Conservation (phyloP, 148 eudicot genomes). For the Heliamphora exappendiculata region DNA sequence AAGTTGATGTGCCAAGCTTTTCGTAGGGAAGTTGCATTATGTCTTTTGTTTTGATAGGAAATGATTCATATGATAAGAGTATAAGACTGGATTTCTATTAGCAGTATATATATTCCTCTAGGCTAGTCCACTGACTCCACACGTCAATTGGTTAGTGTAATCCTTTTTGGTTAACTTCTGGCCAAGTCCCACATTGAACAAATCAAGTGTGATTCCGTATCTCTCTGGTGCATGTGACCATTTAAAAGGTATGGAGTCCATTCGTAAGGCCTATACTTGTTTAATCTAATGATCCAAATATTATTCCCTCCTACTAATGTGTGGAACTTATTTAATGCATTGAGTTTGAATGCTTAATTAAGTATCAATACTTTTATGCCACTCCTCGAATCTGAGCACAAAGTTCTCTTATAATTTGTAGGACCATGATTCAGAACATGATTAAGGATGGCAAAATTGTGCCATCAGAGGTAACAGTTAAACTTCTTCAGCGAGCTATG, state of each 20-base stretch:
- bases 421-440: conserved; percentile 77
- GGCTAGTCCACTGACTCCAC: neutral
- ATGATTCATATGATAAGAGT: neutral
- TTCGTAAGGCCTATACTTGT: neutral
- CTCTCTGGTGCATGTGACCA: neutral
- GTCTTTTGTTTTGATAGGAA: neutral
- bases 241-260: neutral
- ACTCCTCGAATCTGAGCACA: neutral
- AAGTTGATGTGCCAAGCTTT: too few relatives aligned
- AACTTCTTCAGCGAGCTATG: conserved; percentile 66
- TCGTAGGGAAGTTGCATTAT: too few relatives aligned
- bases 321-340: neutral
- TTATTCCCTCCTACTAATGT: neutral
- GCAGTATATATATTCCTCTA: neutral
- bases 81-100: too few relatives aligned
- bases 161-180: neutral
- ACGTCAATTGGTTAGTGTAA: neutral
- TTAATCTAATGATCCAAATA: neutral
- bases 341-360: neutral
- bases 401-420: conserved; percentile 15
- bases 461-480: conserved; percentile 73
- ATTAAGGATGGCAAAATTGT: conserved; percentile 83
- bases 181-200: neutral
- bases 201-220: neutral
- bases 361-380: neutral